Evolutionary conservation across 2,329 filamentous ascomycete genomes (phyloP).

Genomic region (Claviceps sp.): DNA sequence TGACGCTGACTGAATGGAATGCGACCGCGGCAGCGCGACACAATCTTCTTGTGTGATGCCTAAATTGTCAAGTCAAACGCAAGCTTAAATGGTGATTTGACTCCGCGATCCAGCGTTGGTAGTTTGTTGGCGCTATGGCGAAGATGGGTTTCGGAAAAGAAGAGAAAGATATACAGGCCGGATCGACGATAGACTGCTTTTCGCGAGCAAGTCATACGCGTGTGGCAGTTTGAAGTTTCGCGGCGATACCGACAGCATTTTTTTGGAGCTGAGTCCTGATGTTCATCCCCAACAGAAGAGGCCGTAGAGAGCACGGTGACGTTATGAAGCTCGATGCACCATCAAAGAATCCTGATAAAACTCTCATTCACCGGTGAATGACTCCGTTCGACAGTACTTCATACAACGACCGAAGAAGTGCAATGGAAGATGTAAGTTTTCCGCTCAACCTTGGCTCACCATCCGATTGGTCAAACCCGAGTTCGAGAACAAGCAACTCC

Average conservation of each 20-base stretch:
- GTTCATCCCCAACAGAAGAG: too few species aligned
- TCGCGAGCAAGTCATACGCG: neutral
- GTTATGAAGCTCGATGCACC: too few species aligned
- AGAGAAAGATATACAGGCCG: neutral
- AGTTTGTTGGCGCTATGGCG: neutral
- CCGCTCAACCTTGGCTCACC: too few species aligned
- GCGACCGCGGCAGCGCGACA: neutral
- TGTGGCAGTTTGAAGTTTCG: neutral
- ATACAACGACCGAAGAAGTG: too few species aligned
- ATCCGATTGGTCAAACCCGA: too few species aligned
- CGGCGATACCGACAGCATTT: neutral
- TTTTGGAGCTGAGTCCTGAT: too few species aligned
- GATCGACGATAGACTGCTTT: neutral
- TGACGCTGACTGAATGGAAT: slow-evolving; percentile 20
- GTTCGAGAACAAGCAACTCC: too few species aligned
- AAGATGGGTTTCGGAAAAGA: neutral
- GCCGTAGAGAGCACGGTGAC: too few species aligned
- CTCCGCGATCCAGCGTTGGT: neutral
- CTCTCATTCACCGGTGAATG: too few species aligned
- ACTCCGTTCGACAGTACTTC: too few species aligned
- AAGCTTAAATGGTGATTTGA: neutral
- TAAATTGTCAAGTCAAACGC: neutral
- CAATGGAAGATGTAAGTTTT: too few species aligned
- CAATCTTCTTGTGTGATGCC: neutral
- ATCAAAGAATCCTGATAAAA: too few species aligned